These are phyloP conservation scores for Epithele typhae DNA, from an alignment of 768 basidiomycete species.

Conservation along the genomic window DNA sequence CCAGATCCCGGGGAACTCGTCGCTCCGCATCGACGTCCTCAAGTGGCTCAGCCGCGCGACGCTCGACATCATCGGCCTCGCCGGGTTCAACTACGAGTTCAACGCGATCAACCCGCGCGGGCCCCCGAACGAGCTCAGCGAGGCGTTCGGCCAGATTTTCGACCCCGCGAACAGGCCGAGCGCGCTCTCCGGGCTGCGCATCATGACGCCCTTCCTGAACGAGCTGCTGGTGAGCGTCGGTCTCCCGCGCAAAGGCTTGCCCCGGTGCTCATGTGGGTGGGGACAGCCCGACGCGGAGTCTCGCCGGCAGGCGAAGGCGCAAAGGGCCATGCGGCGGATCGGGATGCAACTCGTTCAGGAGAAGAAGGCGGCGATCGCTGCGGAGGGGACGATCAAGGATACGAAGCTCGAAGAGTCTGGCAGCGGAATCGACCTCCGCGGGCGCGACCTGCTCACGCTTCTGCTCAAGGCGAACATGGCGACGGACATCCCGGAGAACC, in stretches of 20 bases:
- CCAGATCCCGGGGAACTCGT: neutral
- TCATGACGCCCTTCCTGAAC: too few species aligned
- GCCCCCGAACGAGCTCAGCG: constrained; percentile 26
- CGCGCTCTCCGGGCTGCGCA: too few species aligned
- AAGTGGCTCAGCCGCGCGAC: constrained; percentile 31
- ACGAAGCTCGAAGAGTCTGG: constrained; percentile 20
- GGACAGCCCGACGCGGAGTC: constrained; percentile 3
- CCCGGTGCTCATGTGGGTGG: too few species aligned
- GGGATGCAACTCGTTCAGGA: constrained; percentile 25
- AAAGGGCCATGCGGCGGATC: constrained; percentile 19
- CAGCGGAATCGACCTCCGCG: constrained; percentile 43
- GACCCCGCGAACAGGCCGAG: too few species aligned
- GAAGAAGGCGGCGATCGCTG: constrained; percentile 29
- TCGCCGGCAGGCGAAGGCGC: constrained; percentile 1
- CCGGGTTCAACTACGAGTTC: constrained; percentile 38
- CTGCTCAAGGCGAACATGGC: constrained; percentile 63
- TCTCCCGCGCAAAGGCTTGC: too few species aligned
- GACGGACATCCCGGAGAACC: constrained; percentile 48
- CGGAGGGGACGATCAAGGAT: constrained; percentile 11
- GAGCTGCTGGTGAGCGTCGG: too few species aligned
- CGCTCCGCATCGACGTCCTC: constrained; percentile 26
- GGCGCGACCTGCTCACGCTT: constrained; percentile 55
- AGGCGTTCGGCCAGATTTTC: constrained; percentile 27
- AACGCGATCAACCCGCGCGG: constrained; percentile 25
- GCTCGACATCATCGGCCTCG: constrained; percentile 38